A percentile compares a stretch with the other conserved stretches of the same genome.
These are phyloP conservation scores for Cyclotella baltica DNA, from an alignment of 108 stramenopile species.

Conservation along the genomic window DNA sequence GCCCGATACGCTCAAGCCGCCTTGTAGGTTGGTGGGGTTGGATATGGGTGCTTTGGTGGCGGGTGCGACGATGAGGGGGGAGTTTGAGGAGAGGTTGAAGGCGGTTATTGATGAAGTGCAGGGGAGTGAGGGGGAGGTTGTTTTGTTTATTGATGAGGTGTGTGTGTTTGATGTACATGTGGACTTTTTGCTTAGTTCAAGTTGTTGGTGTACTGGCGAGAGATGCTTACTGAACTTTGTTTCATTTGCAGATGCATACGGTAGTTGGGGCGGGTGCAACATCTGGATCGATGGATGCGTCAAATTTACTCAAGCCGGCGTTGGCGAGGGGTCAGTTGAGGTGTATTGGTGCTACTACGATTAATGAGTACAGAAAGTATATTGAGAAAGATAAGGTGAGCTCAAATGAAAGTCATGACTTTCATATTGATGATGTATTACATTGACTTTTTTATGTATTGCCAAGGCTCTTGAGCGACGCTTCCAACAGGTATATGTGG, in stretches of 20 bases:
- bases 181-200: not conserved
- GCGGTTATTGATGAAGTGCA: conserved; percentile 97
- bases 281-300: conserved; percentile 96
- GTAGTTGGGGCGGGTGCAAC: conserved; percentile 85
- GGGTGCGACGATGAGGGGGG: conserved; percentile 98
- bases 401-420: too few relatives aligned
- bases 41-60: conserved; percentile 98
- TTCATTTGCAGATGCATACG: too few relatives aligned
- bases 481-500: conserved; percentile 98
- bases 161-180: too few relatives aligned
- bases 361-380: conserved; percentile 97
- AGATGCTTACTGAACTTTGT: too few relatives aligned
- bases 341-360: conserved; percentile 98
- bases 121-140: conserved; percentile 93
- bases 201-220: not conserved
- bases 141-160: conserved; percentile 98
- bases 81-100: conserved; percentile 99
- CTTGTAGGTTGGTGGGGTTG: conserved; percentile 90
- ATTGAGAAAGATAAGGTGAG: conserved; percentile 94
- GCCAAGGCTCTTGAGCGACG: conserved; percentile 98
- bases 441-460: too few relatives aligned
- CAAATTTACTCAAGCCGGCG: conserved; percentile 97
- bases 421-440: too few relatives aligned
- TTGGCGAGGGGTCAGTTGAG: conserved; percentile 96
- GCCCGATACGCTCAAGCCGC: conserved; percentile 78